A percentile compares a stretch with the other conserved stretches of the same genome.
Conservation (phyloP, 805 yeast species). For the Yarrowia sp. region DNA sequence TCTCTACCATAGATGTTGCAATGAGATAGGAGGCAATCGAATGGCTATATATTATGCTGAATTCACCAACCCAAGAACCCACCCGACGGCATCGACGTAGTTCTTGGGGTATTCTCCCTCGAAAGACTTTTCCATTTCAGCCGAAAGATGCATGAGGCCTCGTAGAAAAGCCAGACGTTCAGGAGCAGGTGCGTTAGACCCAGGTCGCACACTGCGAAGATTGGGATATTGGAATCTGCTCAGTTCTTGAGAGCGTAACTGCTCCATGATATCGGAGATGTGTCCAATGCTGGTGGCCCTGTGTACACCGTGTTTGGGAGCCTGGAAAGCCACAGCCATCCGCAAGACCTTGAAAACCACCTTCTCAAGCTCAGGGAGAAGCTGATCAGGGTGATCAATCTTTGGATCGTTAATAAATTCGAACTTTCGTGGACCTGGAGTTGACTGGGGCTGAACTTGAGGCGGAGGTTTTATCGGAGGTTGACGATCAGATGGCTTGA, state of each 20-base stretch:
- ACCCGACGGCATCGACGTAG: slow-evolving; percentile 21
- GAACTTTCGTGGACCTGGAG: not conserved
- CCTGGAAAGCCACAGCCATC: slow-evolving; percentile 30
- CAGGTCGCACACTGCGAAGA: not conserved
- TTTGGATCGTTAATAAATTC: slow-evolving; percentile 10
- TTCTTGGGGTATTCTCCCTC: slow-evolving; percentile 24
- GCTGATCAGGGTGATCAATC: not conserved
- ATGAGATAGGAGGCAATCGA: too few relatives aligned
- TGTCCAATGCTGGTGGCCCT: slow-evolving; percentile 14
- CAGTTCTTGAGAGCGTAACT: not conserved
- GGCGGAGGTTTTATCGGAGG: not conserved
- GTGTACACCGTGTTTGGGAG: not conserved
- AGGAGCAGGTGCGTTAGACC: slow-evolving; percentile 4
- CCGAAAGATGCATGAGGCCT: slow-evolving; percentile 19
- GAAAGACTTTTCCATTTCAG: slow-evolving; percentile 10
- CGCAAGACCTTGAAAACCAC: slow-evolving; percentile 26
- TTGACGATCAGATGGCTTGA: too few relatives aligned
- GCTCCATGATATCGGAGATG: slow-evolving; percentile 20
- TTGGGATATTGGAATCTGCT: slow-evolving; percentile 7
- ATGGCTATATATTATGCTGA: not conserved
- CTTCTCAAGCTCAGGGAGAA: slow-evolving; percentile 17
- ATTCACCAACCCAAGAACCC: slow-evolving; percentile 2
- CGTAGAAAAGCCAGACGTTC: slow-evolving; percentile 25
- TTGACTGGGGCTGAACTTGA: not conserved
- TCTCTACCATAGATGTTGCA: too few relatives aligned